A percentile compares a stretch with the other conserved stretches of the same genome.
Evolutionary conservation across 1,284 basidiomycete species (phyloP).

Genomic region (Takashimella koratensis): DNA sequence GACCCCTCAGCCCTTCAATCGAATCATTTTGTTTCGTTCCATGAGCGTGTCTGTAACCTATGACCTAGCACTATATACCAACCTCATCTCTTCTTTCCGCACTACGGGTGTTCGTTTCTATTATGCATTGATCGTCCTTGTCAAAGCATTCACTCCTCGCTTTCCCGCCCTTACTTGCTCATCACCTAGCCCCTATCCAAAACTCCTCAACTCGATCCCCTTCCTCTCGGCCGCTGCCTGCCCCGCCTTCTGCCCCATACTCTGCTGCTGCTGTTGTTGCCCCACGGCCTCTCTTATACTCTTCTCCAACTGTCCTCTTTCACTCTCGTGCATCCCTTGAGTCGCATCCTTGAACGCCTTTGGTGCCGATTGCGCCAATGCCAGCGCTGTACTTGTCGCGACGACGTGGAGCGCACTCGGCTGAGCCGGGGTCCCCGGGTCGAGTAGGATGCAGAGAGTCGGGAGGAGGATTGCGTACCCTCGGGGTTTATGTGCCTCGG

Average conservation of each 20-base stretch:
- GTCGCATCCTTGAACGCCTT: conserved; percentile 83
- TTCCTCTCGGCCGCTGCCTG: conserved; percentile 22
- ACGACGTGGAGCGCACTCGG: conserved; percentile 58
- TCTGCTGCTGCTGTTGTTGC: conserved; percentile 43
- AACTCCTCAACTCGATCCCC: conserved; percentile 45
- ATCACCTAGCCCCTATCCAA: conserved; percentile 25
- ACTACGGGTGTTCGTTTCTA: too few species aligned
- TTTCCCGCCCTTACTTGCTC: neutral
- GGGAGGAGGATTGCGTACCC: conserved; percentile 75
- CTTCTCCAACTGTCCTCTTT: conserved; percentile 66
- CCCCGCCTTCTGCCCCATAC: conserved; percentile 45
- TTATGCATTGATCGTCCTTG: too few species aligned
- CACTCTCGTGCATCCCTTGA: conserved; percentile 60
- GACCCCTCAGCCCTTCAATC: too few species aligned
- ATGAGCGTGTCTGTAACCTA: too few species aligned
- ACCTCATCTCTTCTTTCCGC: too few species aligned
- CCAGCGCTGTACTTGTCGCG: conserved; percentile 69
- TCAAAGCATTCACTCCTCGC: too few species aligned
- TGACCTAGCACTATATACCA: too few species aligned
- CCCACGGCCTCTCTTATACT: conserved; percentile 73
- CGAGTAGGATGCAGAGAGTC: conserved; percentile 69
- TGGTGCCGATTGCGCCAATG: conserved; percentile 70
- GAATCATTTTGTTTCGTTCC: too few species aligned
- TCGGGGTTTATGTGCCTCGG: conserved; percentile 62
- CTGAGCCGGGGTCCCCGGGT: conserved; percentile 49